Evolutionary conservation across 2,329 filamentous ascomycete species (phyloP).

Genomic region (Thelonectria blattea): DNA sequence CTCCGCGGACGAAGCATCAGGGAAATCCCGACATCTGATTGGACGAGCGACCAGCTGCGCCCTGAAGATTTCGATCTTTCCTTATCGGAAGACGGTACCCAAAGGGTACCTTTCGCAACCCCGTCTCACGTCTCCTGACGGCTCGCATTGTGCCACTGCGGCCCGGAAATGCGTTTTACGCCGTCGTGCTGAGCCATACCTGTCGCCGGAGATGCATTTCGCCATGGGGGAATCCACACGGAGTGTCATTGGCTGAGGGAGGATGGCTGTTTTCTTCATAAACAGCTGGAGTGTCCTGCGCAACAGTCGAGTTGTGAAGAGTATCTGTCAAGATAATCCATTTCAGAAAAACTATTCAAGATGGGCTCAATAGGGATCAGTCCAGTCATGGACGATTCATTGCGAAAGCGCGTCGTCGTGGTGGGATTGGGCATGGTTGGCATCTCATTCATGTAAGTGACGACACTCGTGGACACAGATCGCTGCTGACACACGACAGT

Average conservation of each 20-base stretch:
- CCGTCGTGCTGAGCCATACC: conserved; percentile 3
- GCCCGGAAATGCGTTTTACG: conserved; percentile 34
- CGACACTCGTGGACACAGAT: background rate
- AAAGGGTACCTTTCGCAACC: conserved; percentile 13
- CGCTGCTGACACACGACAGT: conserved; percentile 50
- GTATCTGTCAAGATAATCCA: background rate
- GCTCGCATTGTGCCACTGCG: conserved; percentile 15
- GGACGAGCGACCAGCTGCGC: conserved; percentile 7
- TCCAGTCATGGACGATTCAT: background rate
- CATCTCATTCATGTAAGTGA: conserved; percentile 81
- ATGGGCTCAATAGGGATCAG: background rate
- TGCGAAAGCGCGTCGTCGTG: conserved; percentile 72
- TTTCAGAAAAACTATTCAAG: background rate
- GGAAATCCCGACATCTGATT: conserved; percentile 24
- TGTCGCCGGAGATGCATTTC: conserved; percentile 34
- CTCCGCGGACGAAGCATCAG: conserved; percentile 31
- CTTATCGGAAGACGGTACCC: conserved; percentile 31
- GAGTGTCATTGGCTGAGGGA: conserved; percentile 11
- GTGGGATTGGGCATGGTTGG: conserved; percentile 93
- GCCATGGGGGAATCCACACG: conserved; percentile 28
- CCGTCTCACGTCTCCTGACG: conserved; percentile 7
- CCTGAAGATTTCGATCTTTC: conserved; percentile 8
- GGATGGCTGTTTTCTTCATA: conserved; percentile 26
- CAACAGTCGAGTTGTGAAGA: background rate
- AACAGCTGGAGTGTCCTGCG: conserved; percentile 13